Evolutionary conservation across 108 stramenopile genomes (phyloP).

Genomic region (Skeletonema grethae): DNA sequence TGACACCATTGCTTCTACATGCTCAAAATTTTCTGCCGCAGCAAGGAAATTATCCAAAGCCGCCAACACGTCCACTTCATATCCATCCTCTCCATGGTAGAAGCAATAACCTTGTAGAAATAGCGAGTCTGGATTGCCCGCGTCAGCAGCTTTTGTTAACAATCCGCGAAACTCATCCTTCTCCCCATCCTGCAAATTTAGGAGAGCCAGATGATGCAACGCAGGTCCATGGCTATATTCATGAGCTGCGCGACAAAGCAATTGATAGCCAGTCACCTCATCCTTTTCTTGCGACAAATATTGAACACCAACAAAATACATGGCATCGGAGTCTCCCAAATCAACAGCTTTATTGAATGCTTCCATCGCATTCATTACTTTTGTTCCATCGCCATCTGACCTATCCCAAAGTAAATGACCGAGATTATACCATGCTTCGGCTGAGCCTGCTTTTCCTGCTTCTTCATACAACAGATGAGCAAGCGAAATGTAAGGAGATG

Average conservation of each 20-base stretch:
- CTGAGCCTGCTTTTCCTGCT: slow-evolving; percentile 59
- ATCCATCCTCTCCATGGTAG: slow-evolving; percentile 73
- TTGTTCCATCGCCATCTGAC: slow-evolving; percentile 31
- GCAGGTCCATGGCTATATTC: slow-evolving; percentile 66
- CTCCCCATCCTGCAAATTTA: slow-evolving; percentile 56
- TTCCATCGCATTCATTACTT: slow-evolving; percentile 51
- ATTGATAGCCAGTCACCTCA: slow-evolving; percentile 24
- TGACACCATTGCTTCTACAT: slow-evolving; percentile 77
- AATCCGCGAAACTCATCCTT: slow-evolving; percentile 47
- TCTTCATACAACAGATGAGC: slow-evolving; percentile 57
- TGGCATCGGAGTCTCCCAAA: slow-evolving; percentile 79
- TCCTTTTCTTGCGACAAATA: slow-evolving; percentile 42
- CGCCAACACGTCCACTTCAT: slow-evolving; percentile 37
- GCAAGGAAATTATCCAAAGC: slow-evolving; percentile 67
- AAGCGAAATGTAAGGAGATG: slow-evolving; percentile 7
- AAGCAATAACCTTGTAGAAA: slow-evolving; percentile 69
- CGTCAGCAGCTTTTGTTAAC: slow-evolving; percentile 52
- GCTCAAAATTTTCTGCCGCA: slow-evolving; percentile 62
- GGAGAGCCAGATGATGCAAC: slow-evolving; percentile 74
- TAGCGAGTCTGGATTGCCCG: slow-evolving; percentile 64
- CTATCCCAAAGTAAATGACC: slow-evolving; percentile 78
- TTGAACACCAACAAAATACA: slow-evolving; percentile 81
- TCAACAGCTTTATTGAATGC: slow-evolving; percentile 72
- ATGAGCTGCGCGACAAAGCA: slow-evolving; percentile 59
- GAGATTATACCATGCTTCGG: slow-evolving; percentile 81